Evolutionary conservation across 306 rosid species (phyloP), one percentile per base, ranked within the genome.

Genomic region (Carpinus fangiana): DNA sequence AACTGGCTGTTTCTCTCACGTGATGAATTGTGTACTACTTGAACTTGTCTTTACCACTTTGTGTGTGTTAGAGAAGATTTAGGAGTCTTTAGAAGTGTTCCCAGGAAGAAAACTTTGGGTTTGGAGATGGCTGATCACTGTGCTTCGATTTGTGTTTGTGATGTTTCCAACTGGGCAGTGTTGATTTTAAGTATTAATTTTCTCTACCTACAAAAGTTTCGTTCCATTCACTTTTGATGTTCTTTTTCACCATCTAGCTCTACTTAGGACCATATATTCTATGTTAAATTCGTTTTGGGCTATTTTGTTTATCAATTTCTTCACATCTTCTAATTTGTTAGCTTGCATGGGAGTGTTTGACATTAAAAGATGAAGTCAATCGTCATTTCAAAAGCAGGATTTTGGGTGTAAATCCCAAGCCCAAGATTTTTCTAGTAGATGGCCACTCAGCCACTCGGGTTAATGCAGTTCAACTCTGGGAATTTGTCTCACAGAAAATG

Each of bases 1-100:
- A 48, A 73, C 64, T 76, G 16, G 69, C 78, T 73, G 77, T 82
- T 87, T 64, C 73, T 76, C 73, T 26, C 34, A 28, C 78, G 64
- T 53, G 14, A 73, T 70, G 79, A 68, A 28, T 73, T 78, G 51
- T 82, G 48, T 60, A 71, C 56, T 72, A 75, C 78, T 60, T 80
- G 75, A 64, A 84, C 67, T 66, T 73, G 38, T 16, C 9, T 45
- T 45, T 72, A 60, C 57, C 59, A 4, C 26, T 18, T 14, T n/a
- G 1, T 72, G 41, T 34, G 73, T 18, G 31, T 70, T 79, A 38
- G 20, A 48, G 73, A 57, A 10, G 51, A 55, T 76, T 79, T 55
- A 23, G 34, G 13, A 61, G 69, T 13, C 61, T 23, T 8, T 28
- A 34, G 46, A 10, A 18, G 76, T 43, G 54, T 45, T 52, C 56